Evolutionary conservation across 2,329 filamentous ascomycete genomes (phyloP), one percentile per base, ranked within the genome.

Genomic region (Aspergillus novoparasiticus): DNA sequence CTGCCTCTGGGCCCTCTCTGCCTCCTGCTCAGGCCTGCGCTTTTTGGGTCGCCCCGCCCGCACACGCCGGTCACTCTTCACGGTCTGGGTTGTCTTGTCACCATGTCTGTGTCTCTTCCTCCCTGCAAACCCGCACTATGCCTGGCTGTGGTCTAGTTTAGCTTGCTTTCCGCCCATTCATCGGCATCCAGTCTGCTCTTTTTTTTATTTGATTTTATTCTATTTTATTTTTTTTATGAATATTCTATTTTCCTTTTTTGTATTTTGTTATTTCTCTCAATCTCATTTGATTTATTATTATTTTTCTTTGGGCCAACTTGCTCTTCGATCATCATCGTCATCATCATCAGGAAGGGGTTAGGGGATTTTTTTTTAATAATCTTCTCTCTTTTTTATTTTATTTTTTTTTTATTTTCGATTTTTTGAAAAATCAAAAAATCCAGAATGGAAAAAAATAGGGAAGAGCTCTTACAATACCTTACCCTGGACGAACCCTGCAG

Each of bases 31-130:
- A 56, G 66, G 59, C 67, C 66, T 66, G 61, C 65, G 55, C 65
- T 55, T 54, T 48, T 63, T 68, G 66, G 64, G 64, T 68, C 67
- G 67, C 67, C 66, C 67, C 67, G 54, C 63, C 66, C 60, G 64
- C 65, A 28, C 57, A 57, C 65, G 59, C 66, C 59, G 60, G 66
- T 68, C 62, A 58, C 62, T 66, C 61, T 64, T 61, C 62, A 62
- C 39, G 57, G 55, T 62, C 53, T 46, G 60, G 57, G 57, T 57
- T 53, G 21, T 39, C 14, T 62, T 62, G 28, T 60, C 53, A 53
- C 23, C 11, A 32, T 39, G 36, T 54, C 45, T 50, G 48, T 48
- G 36, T 43, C 36, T 59, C 30, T 32, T 32, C 30, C 30, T 63
- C 62, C 60, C 58, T 58, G 59, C 34, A 51, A 59, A 65, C 57